phyloP scores from a whole-genome alignment of 805 yeast genomes.

The Pichia sporocuriosa region DNA sequence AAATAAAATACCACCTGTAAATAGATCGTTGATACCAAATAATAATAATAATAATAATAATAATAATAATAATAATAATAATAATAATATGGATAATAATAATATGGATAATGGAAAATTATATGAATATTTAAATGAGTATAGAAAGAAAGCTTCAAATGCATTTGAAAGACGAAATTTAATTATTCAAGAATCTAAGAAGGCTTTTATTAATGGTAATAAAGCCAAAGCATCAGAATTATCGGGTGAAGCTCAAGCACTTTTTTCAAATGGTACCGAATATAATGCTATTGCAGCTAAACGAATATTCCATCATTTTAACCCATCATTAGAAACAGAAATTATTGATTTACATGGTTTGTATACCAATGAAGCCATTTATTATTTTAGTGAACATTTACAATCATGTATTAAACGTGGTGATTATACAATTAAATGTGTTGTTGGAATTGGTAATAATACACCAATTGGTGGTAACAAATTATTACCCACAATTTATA shows the following conservation, averaged over 20 bases:
- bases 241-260: slow-evolving; percentile 9
- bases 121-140: too few relatives aligned
- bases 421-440: slow-evolving; percentile 4
- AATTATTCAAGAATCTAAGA: neutral
- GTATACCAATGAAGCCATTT: slow-evolving; percentile 6
- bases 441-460: slow-evolving; percentile 12
- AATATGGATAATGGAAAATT: too few relatives aligned
- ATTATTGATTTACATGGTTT: slow-evolving; percentile 12
- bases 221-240: slow-evolving; percentile 6
- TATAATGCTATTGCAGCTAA: slow-evolving; percentile 10
- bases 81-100: too few relatives aligned
- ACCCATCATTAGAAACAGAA: slow-evolving; percentile 3
- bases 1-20: too few relatives aligned
- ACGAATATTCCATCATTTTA: slow-evolving; percentile 5
- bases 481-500: neutral
- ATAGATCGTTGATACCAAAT: too few relatives aligned
- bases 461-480: slow-evolving; percentile 2
- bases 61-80: too few relatives aligned
- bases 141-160: neutral
- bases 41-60: too few relatives aligned
- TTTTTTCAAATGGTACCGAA: neutral
- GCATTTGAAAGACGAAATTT: slow-evolving; percentile 3
- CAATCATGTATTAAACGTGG: slow-evolving; percentile 6
- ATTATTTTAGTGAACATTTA: slow-evolving; percentile 10
- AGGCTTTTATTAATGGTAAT: slow-evolving; percentile 3